Evolutionary conservation across 1,139 yeast species (phyloP), one percentile per base, ranked within the genome.

Genomic region (Protomyces lactucae-debilis): DNA sequence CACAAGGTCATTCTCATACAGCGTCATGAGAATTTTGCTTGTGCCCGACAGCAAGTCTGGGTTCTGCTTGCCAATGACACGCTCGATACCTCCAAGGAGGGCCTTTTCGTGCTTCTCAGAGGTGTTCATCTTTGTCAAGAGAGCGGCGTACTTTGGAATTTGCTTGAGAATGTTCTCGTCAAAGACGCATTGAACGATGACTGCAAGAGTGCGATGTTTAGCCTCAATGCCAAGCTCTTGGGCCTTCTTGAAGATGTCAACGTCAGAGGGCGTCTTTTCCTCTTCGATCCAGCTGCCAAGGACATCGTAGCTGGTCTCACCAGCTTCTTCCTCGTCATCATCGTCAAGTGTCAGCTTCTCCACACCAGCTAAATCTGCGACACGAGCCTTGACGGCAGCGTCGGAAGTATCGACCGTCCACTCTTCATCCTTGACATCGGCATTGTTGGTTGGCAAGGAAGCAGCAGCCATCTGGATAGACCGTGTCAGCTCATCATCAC

Each of bases 321-420:
- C 71, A 53, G 76, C 74, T 46, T 76, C 79, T 32, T 74, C 78
- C 28, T 75, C 79, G 14, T 76, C 74, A 35, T 74, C 77, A 57
- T 75, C 77, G 55, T 83, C 76, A 52, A 77, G 74, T 68, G 83
- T 72, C 2, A 52, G 36, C 40, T 61, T 61, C 40, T 54, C 65
- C 6, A 56, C 60, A 55, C 84, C 86, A 76, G 91, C 96, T 69
- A 92, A 81, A 74, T 88, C 95, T 73, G 85, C 81, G 65, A 96
- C 97, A 78, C 99, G 88, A 53, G 89, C 91, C 73, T 88, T 87
- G 71, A 95, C 90, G 64, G 99, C 99, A 77, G 91, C 99, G 75
- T 88, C 96, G 61, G 97, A 88, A 85, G 93, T 88, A 76, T 93
- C 99, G 61, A 92, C 97, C 23, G 98, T 91, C 99, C 99, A 93